These are phyloP conservation scores for Stephania cephalantha DNA, from an alignment of 164 flowering plant species.

Conservation along the genomic window DNA sequence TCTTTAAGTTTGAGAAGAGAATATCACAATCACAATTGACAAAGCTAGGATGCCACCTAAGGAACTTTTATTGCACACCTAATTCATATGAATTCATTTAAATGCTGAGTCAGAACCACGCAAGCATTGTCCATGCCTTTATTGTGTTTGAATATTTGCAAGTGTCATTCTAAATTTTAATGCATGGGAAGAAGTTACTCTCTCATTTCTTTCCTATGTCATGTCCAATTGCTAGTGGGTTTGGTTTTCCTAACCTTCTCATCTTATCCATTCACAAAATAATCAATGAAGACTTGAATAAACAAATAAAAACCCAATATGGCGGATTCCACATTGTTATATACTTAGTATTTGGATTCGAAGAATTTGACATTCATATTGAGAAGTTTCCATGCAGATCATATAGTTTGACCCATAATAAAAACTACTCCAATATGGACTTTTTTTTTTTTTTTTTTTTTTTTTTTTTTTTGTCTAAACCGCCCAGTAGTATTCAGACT, in stretches of 20 bases:
- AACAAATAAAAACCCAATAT: neutral
- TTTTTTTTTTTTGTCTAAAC: too few relatives aligned
- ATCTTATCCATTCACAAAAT: neutral
- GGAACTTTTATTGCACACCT: neutral
- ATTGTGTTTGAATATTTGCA: neutral
- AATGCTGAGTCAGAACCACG: constrained; percentile 2
- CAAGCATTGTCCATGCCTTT: neutral
- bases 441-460: neutral
- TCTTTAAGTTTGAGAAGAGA: neutral
- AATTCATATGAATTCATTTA: neutral
- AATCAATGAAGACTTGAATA: neutral
- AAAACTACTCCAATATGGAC: neutral
- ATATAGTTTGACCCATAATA: neutral
- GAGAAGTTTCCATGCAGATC: neutral
- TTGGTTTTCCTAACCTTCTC: neutral
- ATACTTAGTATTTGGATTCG: neutral
- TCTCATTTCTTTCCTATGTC: neutral
- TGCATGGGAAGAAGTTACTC: too few relatives aligned
- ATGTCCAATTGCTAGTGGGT: neutral
- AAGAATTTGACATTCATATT: neutral
- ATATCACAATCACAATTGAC: neutral
- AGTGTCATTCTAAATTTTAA: neutral
- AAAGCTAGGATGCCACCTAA: neutral
- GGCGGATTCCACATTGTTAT: too few relatives aligned
- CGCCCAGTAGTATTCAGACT: too few relatives aligned